phyloP scores from a whole-genome alignment of 306 rosid species.

The Sicyos baderoa region DNA sequence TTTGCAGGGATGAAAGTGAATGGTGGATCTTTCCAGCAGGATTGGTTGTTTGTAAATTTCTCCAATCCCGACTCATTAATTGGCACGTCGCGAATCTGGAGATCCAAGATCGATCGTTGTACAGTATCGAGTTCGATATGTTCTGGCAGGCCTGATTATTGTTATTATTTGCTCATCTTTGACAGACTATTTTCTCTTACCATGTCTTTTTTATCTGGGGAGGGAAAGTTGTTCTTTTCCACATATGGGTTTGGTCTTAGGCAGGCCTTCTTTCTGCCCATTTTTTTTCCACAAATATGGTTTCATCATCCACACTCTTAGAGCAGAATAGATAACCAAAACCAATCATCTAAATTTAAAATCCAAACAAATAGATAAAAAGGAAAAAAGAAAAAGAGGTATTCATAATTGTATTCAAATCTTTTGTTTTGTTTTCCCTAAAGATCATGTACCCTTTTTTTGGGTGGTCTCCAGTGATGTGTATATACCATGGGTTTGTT shows the following conservation, averaged over 20 bases:
- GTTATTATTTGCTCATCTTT: conserved; percentile 9
- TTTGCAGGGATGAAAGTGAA: conserved; percentile 90
- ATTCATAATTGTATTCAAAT: neutral
- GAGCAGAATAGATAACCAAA: conserved; percentile 12
- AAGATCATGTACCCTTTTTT: neutral
- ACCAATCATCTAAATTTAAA: neutral
- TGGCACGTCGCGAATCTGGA: conserved; percentile 98
- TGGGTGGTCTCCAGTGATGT: neutral
- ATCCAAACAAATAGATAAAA: neutral
- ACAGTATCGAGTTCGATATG: conserved; percentile 83
- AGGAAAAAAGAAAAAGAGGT: neutral
- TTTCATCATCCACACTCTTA: conserved; percentile 7
- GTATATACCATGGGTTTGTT: conserved; percentile 12
- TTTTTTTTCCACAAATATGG: neutral
- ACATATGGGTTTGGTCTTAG: neutral
- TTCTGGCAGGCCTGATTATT: conserved; percentile 95
- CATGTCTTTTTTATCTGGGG: conserved; percentile 17
- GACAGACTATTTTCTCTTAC: conserved; percentile 6
- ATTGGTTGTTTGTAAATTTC: conserved; percentile 73
- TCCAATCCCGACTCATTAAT: conserved; percentile 82
- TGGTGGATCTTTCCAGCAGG: conserved; percentile 95
- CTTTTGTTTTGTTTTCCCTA: neutral
- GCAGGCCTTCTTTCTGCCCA: conserved; percentile 1
- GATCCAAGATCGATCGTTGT: conserved; percentile 98
- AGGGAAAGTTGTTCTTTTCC: conserved; percentile 19